Evolutionary conservation across 768 basidiomycete genomes (phyloP).

Genomic region (Rossbeevera mucosa): DNA sequence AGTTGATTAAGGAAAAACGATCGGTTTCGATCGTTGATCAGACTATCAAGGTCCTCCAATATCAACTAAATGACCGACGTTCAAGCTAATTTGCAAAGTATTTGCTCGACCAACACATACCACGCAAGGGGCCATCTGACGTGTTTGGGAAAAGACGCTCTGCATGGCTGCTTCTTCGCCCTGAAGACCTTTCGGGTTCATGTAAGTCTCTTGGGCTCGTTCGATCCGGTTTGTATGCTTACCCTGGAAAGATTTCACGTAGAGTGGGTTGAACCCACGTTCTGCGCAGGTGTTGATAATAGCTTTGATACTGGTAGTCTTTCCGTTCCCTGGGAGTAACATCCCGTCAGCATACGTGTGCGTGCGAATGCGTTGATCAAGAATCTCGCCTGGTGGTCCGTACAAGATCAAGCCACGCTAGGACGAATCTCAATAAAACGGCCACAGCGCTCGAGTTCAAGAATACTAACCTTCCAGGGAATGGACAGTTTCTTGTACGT

Average conservation of each 20-base stretch:
- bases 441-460: neutral
- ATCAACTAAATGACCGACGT: constrained; percentile 26
- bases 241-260: constrained; percentile 80
- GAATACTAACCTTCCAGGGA: constrained; percentile 67
- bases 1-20: constrained; percentile 88
- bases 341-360: neutral
- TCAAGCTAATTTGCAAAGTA: neutral
- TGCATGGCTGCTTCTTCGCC: constrained; percentile 69
- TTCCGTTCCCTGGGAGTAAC: constrained; percentile 64
- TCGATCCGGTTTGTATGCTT: constrained; percentile 15
- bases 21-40: constrained; percentile 73
- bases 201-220: constrained; percentile 6
- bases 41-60: constrained; percentile 69
- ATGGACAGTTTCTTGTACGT: constrained; percentile 72
- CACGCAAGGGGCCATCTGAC: constrained; percentile 63
- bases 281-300: constrained; percentile 73
- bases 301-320: constrained; percentile 77
- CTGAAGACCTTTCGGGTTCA: constrained; percentile 38
- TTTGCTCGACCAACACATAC: constrained; percentile 41
- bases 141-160: constrained; percentile 66
- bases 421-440: neutral
- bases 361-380: neutral
- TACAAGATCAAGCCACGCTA: constrained; percentile 80
- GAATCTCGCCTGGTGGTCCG: constrained; percentile 63
- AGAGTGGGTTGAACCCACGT: constrained; percentile 62